These are phyloP conservation scores for Backusella australiensis DNA, from an alignment of 192 early-diverging fungal genomes.

Conservation along the genomic window DNA sequence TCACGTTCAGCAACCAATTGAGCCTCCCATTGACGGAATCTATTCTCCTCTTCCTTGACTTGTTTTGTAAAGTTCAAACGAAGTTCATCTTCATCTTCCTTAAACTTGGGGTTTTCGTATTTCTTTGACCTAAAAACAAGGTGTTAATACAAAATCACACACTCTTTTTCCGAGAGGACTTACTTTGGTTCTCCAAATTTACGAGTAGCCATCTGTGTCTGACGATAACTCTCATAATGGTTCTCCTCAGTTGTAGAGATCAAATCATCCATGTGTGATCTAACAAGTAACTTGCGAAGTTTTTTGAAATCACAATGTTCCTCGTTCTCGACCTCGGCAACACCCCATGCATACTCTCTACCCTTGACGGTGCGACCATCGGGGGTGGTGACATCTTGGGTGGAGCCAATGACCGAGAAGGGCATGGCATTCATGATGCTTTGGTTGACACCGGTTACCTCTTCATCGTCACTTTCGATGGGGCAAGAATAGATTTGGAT, in stretches of 20 bases:
- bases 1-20: constrained; percentile 95
- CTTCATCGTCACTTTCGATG: constrained; percentile 78
- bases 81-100: constrained; percentile 95
- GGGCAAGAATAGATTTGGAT: constrained; percentile 81
- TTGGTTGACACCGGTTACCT: constrained; percentile 71
- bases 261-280: constrained; percentile 96
- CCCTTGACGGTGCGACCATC: constrained; percentile 90
- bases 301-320: constrained; percentile 94
- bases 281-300: constrained; percentile 80
- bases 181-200: constrained; percentile 83
- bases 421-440: constrained; percentile 89
- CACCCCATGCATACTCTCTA: constrained; percentile 89
- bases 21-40: constrained; percentile 99
- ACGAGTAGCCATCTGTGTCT: constrained; percentile 83
- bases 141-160: background rate
- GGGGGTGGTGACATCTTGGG: constrained; percentile 72
- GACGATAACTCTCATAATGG: constrained; percentile 94
- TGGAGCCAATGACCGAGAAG: constrained; percentile 93
- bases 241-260: constrained; percentile 89
- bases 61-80: constrained; percentile 97
- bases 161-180: background rate
- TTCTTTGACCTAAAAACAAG: constrained; percentile 56
- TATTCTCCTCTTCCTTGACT: constrained; percentile 93
- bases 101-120: constrained; percentile 91
- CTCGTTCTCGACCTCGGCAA: constrained; percentile 95